Percentiles rank a stretch among this genome's conserved stretches.
These are phyloP conservation scores for Nidula niveotomentosa DNA, from an alignment of 1,284 basidiomycete genomes.

Conservation along the genomic window DNA sequence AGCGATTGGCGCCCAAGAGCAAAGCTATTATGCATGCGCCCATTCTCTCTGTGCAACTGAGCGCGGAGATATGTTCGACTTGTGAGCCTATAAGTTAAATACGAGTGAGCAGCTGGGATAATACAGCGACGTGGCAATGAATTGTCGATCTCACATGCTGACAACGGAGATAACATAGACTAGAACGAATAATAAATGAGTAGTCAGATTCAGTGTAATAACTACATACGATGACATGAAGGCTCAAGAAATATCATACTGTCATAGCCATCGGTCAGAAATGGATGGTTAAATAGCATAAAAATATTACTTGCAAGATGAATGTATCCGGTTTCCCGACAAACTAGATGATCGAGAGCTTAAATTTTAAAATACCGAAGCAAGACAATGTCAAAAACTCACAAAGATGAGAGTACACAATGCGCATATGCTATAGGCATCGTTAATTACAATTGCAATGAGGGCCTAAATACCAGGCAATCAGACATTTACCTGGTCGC, in stretches of 20 bases:
- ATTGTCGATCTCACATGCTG: background rate
- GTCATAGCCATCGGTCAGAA: background rate
- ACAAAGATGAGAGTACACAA: constrained; percentile 1
- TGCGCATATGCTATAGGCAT: background rate
- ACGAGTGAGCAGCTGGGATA: background rate
- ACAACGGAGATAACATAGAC: constrained; percentile 3
- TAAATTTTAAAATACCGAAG: background rate
- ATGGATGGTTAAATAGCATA: background rate
- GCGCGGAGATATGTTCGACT: background rate
- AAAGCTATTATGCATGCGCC: background rate
- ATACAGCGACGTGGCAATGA: background rate
- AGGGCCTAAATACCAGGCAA: background rate
- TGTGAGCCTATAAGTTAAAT: background rate
- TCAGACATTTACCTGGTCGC: constrained; percentile 4
- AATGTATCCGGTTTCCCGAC: constrained; percentile 1
- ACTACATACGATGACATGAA: background rate
- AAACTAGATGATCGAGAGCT: background rate
- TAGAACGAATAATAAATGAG: background rate
- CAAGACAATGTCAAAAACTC: background rate
- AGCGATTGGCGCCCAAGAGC: background rate
- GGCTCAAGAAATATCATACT: constrained; percentile 5
- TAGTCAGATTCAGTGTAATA: background rate
- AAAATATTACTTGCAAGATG: background rate
- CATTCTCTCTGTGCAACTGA: background rate
- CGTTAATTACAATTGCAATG: no score